Evolutionary conservation across 1,139 yeast genomes (phyloP).

Genomic region (Kazachstania sp.): DNA sequence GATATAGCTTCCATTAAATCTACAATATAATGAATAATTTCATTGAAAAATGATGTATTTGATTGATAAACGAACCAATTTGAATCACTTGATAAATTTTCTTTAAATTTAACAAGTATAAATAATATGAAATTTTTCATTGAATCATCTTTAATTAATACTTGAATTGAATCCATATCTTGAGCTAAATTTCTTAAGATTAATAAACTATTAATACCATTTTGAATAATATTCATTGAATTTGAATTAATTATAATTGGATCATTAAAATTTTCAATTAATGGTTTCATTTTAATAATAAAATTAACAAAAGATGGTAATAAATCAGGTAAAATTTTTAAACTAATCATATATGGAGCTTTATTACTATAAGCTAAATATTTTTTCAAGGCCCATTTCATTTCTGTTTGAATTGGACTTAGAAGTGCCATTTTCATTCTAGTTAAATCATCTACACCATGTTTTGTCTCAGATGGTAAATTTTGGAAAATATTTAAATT

Average conservation of each 20-base stretch:
- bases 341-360: conserved; percentile 30
- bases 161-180: conserved; percentile 75
- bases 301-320: conserved; percentile 23
- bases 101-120: conserved; percentile 25
- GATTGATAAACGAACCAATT: conserved; percentile 20
- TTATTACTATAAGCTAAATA: conserved; percentile 29
- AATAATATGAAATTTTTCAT: conserved; percentile 38
- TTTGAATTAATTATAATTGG: conserved; percentile 17
- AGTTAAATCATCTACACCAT: conserved; percentile 48
- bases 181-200: conserved; percentile 74
- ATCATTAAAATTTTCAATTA: conserved; percentile 19
- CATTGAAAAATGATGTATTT: conserved; percentile 38
- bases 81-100: conserved; percentile 6
- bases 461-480: conserved; percentile 28
- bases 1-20: conserved; percentile 82
- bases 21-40: conserved; percentile 58
- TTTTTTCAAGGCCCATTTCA: conserved; percentile 48
- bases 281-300: conserved; percentile 16
- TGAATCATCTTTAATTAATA: conserved; percentile 49
- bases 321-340: conserved; percentile 24
- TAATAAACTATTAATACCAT: conserved; percentile 32
- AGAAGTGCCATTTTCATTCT: conserved; percentile 51
- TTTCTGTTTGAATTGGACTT: conserved; percentile 46
- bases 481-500: conserved; percentile 28
- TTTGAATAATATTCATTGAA: conserved; percentile 20